These are phyloP conservation scores for Bipolaris sorokiniana DNA, from an alignment of 2,329 filamentous ascomycete genomes.

Conservation along the genomic window DNA sequence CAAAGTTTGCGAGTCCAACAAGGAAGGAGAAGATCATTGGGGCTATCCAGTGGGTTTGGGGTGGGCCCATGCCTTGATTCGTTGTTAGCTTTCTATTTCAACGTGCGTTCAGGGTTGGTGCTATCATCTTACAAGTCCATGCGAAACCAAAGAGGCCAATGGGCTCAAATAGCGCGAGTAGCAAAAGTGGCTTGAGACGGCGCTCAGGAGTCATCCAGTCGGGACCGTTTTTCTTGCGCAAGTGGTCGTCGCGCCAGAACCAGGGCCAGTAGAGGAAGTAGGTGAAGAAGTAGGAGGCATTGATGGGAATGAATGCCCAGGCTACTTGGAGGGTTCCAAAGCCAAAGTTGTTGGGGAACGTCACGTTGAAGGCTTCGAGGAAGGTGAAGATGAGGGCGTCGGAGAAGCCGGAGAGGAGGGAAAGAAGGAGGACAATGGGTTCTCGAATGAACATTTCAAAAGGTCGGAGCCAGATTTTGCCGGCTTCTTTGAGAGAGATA, in stretches of 20 bases:
- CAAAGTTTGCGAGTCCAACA: constrained; percentile 72
- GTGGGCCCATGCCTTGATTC: constrained; percentile 57
- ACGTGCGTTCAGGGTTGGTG: neutral
- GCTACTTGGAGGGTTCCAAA: constrained; percentile 65
- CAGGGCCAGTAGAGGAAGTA: constrained; percentile 65
- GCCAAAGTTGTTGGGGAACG: constrained; percentile 67
- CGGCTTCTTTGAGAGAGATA: constrained; percentile 44
- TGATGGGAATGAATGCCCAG: constrained; percentile 60
- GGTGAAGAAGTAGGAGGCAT: constrained; percentile 67
- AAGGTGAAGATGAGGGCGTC: constrained; percentile 81
- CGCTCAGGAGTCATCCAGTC: constrained; percentile 63
- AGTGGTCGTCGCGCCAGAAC: constrained; percentile 52
- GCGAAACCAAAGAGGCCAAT: constrained; percentile 74
- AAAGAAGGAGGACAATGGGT: constrained; percentile 74
- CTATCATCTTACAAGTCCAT: constrained; percentile 59
- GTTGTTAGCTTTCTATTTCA: too few relatives aligned
- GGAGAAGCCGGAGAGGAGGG: constrained; percentile 74
- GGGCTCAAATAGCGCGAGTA: constrained; percentile 62
- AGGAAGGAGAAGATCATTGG: constrained; percentile 69
- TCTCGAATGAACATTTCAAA: constrained; percentile 75
- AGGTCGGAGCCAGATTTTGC: constrained; percentile 55
- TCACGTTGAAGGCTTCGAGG: constrained; percentile 71
- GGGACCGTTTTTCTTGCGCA: constrained; percentile 44
- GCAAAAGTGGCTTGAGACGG: constrained; percentile 69
- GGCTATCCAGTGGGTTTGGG: constrained; percentile 68